Evolutionary conservation across 805 yeast species (phyloP).

Genomic region (Wickerhamiella dianesei): DNA sequence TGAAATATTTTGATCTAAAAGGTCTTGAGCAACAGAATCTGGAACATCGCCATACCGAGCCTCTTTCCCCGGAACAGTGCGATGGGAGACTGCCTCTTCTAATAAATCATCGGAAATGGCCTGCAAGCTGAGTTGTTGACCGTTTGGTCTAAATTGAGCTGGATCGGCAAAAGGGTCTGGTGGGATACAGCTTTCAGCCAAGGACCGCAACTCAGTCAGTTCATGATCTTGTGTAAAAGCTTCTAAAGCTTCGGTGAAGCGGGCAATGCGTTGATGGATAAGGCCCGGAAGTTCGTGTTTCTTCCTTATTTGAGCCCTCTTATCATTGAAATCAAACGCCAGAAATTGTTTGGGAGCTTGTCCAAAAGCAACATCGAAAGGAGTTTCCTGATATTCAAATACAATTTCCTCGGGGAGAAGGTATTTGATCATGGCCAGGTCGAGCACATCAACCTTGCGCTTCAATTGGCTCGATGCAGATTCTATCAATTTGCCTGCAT

Average conservation of each 20-base stretch:
- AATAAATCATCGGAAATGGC: slow-evolving; percentile 1
- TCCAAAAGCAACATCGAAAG: slow-evolving; percentile 29
- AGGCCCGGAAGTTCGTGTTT: slow-evolving; percentile 4
- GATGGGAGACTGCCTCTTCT: slow-evolving; percentile 40
- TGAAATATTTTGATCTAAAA: slow-evolving; percentile 32
- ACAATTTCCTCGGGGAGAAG: slow-evolving; percentile 57
- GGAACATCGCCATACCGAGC: slow-evolving; percentile 18
- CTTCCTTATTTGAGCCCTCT: slow-evolving; percentile 30
- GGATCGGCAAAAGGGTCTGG: background rate
- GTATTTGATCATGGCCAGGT: slow-evolving; percentile 49
- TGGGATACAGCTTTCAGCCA: slow-evolving; percentile 6
- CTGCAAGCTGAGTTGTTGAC: slow-evolving; percentile 1
- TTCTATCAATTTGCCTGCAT: slow-evolving; percentile 11
- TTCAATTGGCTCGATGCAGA: slow-evolving; percentile 38
- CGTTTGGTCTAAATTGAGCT: background rate
- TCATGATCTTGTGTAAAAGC: slow-evolving; percentile 4
- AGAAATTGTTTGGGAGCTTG: slow-evolving; percentile 38
- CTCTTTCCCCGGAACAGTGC: slow-evolving; percentile 32
- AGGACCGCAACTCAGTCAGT: slow-evolving; percentile 1
- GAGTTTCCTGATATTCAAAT: slow-evolving; percentile 63
- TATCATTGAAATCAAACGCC: slow-evolving; percentile 66
- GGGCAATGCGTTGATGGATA: slow-evolving; percentile 10
- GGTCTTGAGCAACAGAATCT: slow-evolving; percentile 27
- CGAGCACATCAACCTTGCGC: slow-evolving; percentile 30
- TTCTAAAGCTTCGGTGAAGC: slow-evolving; percentile 10